Evolutionary conservation across 2,329 filamentous ascomycete genomes (phyloP).

Genomic region (Fusarium ambrosium): DNA sequence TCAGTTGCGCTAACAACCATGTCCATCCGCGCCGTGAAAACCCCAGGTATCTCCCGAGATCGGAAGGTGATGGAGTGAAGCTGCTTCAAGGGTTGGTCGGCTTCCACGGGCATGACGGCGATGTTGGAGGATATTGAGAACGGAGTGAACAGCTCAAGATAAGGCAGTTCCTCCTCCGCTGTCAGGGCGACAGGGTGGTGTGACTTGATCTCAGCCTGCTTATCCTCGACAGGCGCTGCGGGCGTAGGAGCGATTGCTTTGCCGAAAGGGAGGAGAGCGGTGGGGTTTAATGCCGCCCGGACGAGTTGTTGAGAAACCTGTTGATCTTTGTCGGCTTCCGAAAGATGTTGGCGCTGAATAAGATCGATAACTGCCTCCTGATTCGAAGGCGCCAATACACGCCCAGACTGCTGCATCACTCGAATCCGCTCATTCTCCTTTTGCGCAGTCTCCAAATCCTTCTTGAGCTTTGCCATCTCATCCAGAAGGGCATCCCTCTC

Average conservation of each 20-base stretch:
- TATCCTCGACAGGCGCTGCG: constrained; percentile 38
- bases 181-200: constrained; percentile 75
- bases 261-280: constrained; percentile 66
- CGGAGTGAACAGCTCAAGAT: constrained; percentile 78
- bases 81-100: constrained; percentile 59
- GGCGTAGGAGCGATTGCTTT: constrained; percentile 50
- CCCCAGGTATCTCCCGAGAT: constrained; percentile 57
- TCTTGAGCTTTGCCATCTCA: constrained; percentile 69
- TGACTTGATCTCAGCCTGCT: constrained; percentile 63
- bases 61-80: constrained; percentile 68
- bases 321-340: constrained; percentile 48
- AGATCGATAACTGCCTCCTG: constrained; percentile 57
- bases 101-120: constrained; percentile 56
- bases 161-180: constrained; percentile 75
- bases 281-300: constrained; percentile 64
- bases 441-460: constrained; percentile 69
- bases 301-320: constrained; percentile 58
- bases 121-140: constrained; percentile 72
- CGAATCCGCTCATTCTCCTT: constrained; percentile 71
- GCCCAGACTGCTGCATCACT: constrained; percentile 56
- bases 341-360: constrained; percentile 56
- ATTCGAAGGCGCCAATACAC: constrained; percentile 51
- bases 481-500: constrained; percentile 66
- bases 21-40: constrained; percentile 70
- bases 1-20: constrained; percentile 70